These are phyloP conservation scores for Dichotomocladium elegans DNA, from an alignment of 371 early-diverging fungal species.

Conservation along the genomic window DNA sequence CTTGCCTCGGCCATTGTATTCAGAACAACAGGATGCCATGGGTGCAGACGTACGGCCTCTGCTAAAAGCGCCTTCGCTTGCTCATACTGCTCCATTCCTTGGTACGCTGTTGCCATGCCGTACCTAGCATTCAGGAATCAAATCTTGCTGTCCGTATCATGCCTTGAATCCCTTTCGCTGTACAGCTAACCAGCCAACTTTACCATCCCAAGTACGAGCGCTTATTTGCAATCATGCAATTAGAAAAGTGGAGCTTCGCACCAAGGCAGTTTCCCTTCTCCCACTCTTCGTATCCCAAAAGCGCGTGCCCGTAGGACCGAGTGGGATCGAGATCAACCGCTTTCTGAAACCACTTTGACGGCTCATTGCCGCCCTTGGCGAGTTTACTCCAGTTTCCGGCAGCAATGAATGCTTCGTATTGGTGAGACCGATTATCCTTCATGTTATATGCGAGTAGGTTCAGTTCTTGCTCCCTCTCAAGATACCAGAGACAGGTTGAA, in stretches of 20 bases:
- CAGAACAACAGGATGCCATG: conserved; percentile 27
- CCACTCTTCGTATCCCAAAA: conserved; percentile 41
- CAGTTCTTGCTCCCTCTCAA: conserved; percentile 32
- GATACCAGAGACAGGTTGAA: conserved; percentile 41
- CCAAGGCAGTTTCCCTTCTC: conserved; percentile 28
- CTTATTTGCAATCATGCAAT: conserved; percentile 26
- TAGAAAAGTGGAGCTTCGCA: conserved; percentile 30
- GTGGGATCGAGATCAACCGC: conserved; percentile 27
- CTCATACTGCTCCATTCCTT: conserved; percentile 17
- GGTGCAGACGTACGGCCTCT: conserved; percentile 33
- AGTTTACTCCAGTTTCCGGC: conserved; percentile 43
- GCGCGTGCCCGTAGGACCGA: conserved; percentile 27
- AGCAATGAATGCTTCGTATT: conserved; percentile 37
- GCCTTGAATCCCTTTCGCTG: too few relatives aligned
- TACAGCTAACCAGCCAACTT: neutral
- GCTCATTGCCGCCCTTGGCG: conserved; percentile 22
- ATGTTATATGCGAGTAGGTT: conserved; percentile 38
- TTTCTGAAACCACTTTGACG: conserved; percentile 36
- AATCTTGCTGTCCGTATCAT: neutral
- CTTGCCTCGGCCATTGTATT: conserved; percentile 29
- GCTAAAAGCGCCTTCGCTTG: conserved; percentile 21
- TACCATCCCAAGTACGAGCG: conserved; percentile 37
- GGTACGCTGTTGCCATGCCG: conserved; percentile 31
- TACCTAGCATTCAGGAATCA: conserved; percentile 17
- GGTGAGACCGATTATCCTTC: conserved; percentile 29